A percentile compares a stretch with the other conserved stretches of the same genome.
Evolutionary conservation across 139 green algal species (phyloP).

Genomic region (Pseudopediastrum boryanum): DNA sequence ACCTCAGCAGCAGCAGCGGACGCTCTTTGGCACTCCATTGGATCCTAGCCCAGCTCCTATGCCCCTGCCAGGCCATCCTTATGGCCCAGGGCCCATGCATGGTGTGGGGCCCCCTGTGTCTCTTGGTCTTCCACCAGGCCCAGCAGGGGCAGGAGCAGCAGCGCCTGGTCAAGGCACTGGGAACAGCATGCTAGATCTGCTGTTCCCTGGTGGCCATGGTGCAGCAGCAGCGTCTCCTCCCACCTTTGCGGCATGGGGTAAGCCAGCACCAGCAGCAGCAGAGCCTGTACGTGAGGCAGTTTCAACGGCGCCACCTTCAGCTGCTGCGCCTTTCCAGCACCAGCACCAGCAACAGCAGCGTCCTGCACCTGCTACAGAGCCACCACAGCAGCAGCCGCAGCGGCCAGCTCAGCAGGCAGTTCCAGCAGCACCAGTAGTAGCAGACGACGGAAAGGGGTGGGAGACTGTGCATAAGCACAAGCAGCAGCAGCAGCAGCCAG

Average conservation of each 20-base stretch:
- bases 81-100: too few relatives aligned
- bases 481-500: conserved; percentile 12
- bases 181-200: conserved; percentile 26
- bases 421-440: too few relatives aligned
- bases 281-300: conserved; percentile 11
- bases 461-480: background rate
- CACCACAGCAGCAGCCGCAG: too few relatives aligned
- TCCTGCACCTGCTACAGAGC: conserved; percentile 63
- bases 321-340: too few relatives aligned
- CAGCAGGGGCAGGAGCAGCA: conserved; percentile 34
- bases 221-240: conserved; percentile 13
- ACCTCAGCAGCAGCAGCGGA: conserved; percentile 35
- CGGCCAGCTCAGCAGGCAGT: background rate
- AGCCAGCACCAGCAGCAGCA: conserved; percentile 34
- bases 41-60: background rate
- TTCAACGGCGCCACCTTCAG: too few relatives aligned
- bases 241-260: conserved; percentile 4
- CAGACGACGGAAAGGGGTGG: too few relatives aligned
- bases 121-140: background rate
- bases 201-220: conserved; percentile 36
- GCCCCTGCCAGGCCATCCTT: too few relatives aligned
- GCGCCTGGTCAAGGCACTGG: background rate
- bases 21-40: conserved; percentile 35
- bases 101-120: too few relatives aligned
- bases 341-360: background rate